phyloP scores from a whole-genome alignment of 495 filamentous ascomycete genomes.

The Penicillium alfredii region DNA sequence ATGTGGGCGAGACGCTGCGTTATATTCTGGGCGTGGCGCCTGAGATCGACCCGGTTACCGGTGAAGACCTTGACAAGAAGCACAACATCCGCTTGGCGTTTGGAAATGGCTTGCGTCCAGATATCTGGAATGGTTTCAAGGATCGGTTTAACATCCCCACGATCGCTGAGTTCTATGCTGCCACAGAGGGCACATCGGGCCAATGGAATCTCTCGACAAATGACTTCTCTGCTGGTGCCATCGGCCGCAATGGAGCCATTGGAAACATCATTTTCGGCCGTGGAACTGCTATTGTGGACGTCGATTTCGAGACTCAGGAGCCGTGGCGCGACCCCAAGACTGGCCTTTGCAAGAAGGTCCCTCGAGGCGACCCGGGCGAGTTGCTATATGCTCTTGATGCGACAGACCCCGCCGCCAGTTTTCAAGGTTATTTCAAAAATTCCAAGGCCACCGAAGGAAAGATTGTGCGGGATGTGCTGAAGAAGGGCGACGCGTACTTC shows the following conservation, averaged over 20 bases:
- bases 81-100: slow-evolving; percentile 77
- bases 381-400: slow-evolving; percentile 69
- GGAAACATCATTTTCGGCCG: slow-evolving; percentile 48
- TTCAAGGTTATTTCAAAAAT: slow-evolving; percentile 88
- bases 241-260: slow-evolving; percentile 70
- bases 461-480: slow-evolving; percentile 70
- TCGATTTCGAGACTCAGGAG: slow-evolving; percentile 66
- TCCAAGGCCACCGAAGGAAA: slow-evolving; percentile 66
- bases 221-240: slow-evolving; percentile 68
- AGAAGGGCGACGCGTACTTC: slow-evolving; percentile 81
- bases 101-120: slow-evolving; percentile 87
- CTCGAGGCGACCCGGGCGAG: slow-evolving; percentile 67
- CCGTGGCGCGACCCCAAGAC: slow-evolving; percentile 68
- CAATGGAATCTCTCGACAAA: slow-evolving; percentile 74
- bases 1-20: slow-evolving; percentile 90
- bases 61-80: slow-evolving; percentile 68
- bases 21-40: slow-evolving; percentile 77
- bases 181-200: slow-evolving; percentile 72
- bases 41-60: slow-evolving; percentile 54
- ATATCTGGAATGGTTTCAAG: slow-evolving; percentile 87
- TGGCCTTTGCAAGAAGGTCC: slow-evolving; percentile 59
- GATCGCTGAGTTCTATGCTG: slow-evolving; percentile 84
- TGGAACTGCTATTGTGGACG: slow-evolving; percentile 54
- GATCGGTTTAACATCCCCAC: slow-evolving; percentile 76
- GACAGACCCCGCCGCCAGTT: slow-evolving; percentile 54